These are phyloP conservation scores for Zizania latifolia DNA, from an alignment of 176 grass and related monocot species.

Conservation along the genomic window DNA sequence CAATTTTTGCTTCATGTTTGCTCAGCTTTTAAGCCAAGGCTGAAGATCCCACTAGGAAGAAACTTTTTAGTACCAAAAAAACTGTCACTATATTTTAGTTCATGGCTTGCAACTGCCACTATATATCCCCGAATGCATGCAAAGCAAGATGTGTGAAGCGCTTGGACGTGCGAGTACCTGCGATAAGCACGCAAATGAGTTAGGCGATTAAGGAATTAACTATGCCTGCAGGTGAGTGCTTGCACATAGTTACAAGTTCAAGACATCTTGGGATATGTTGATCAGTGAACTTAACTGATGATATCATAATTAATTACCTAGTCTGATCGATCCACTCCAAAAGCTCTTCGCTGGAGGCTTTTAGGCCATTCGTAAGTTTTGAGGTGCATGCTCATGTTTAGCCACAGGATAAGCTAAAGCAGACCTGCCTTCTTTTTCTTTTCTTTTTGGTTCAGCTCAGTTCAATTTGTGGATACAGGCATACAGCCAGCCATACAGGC, in stretches of 20 bases:
- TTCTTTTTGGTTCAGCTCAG: not conserved
- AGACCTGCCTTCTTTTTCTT: not conserved
- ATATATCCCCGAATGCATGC: not conserved
- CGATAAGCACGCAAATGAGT: not conserved
- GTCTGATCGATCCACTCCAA: not conserved
- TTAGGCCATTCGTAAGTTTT: not conserved
- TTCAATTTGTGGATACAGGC: not conserved
- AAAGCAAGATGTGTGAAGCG: not conserved
- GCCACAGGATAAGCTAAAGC: not conserved
- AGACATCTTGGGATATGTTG: constrained; percentile 18
- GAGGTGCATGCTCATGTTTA: constrained; percentile 22
- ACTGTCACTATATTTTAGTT: not conserved
- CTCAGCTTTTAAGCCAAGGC: not conserved
- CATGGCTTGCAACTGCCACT: not conserved
- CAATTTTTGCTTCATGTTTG: not conserved
- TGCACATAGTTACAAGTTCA: constrained; percentile 22
- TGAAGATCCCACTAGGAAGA: not conserved
- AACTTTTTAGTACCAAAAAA: not conserved
- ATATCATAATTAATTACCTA: constrained; percentile 31
- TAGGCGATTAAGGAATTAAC: not conserved
- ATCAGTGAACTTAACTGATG: not conserved
- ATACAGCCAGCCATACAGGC: not conserved
- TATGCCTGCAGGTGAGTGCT: not conserved
- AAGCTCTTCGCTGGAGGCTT: constrained; percentile 8
- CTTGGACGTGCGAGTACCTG: not conserved